Evolutionary conservation across 805 yeast genomes (phyloP).

Genomic region (Kazachstania bromeliacearum): DNA sequence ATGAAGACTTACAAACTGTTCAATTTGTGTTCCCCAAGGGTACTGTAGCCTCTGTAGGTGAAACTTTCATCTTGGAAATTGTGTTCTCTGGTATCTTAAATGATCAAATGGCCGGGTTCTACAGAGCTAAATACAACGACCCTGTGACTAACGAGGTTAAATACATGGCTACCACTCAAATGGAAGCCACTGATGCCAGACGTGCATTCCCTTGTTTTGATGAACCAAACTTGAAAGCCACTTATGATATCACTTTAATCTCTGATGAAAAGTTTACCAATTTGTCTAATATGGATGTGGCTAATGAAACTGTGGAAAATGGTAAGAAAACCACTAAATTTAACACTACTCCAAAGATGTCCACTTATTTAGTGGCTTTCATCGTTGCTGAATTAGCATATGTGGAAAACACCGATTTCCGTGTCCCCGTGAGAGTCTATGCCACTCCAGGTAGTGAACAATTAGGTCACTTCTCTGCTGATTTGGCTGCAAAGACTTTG

Average conservation of each 20-base stretch:
- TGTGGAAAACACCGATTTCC: slow-evolving; percentile 55
- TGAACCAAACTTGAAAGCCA: slow-evolving; percentile 73
- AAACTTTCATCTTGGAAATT: slow-evolving; percentile 37
- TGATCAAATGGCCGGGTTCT: slow-evolving; percentile 77
- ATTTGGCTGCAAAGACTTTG: slow-evolving; percentile 65
- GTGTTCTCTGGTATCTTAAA: slow-evolving; percentile 55
- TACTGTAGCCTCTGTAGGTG: slow-evolving; percentile 18
- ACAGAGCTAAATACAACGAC: slow-evolving; percentile 54
- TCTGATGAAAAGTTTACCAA: slow-evolving; percentile 48
- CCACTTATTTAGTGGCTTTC: slow-evolving; percentile 79
- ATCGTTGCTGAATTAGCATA: slow-evolving; percentile 72
- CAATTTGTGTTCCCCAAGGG: slow-evolving; percentile 46
- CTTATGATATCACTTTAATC: slow-evolving; percentile 55
- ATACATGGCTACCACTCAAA: slow-evolving; percentile 74
- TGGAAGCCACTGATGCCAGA: slow-evolving; percentile 82
- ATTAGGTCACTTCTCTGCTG: slow-evolving; percentile 64
- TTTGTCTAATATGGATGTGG: slow-evolving; percentile 62
- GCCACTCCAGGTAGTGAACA: slow-evolving; percentile 70
- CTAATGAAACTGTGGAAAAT: slow-evolving; percentile 36
- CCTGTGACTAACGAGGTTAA: slow-evolving; percentile 52
- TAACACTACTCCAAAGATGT: slow-evolving; percentile 73
- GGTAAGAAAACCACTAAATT: slow-evolving; percentile 49
- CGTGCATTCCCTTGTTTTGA: slow-evolving; percentile 83
- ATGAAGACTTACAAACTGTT: slow-evolving; percentile 53
- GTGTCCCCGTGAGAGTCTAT: slow-evolving; percentile 71